Evolutionary conservation across 140 eudicot genomes (phyloP), one percentile per base, ranked within the genome.

Genomic region (Senecio squalidus): DNA sequence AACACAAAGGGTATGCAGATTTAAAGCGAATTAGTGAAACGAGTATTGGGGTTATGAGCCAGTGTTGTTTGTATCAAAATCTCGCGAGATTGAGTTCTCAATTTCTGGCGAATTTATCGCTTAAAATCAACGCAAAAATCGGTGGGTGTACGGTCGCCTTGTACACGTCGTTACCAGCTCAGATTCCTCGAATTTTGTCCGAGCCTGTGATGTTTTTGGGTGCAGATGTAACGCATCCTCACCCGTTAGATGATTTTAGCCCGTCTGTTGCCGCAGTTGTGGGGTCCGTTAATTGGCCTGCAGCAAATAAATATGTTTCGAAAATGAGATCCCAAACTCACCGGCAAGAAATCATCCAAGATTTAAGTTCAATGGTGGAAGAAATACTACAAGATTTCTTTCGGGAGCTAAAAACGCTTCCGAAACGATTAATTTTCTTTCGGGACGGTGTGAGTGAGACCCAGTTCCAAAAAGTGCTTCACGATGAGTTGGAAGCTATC

Each of bases 191-290:
- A 71, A 41, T 86, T 33, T 39, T 92, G 21, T 4, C 49, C 33
- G 87, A 82, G 63, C 99, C 99, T 1, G 76, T 82, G 18, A 92
- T 92, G 72, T 87, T 92, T 47, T 64, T 92, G 87, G 99, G 99
- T 23, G 96, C 99, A 4, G 99, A 92, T 67, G 99, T 92, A 0
- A 84, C 99, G 0, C 99, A 92, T 50, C 99, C 99, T 34, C 99
- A 92, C 47, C 99, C 96, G 0, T 48, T 80, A 0, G 99, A 92
- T 15, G 99, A 92, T 61, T 81, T 39, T 18, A 92, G 99, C 63
- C 99, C 99, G 0, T 88, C 96, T 0, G 84, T 92, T n/a, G 99
- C 95, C 5, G 99, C 98, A 6, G 96, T 92, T 5, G 99, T 92
- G 1, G 99, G 96, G 17, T 84, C 95, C 7, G 69, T 87, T 1